A percentile compares a stretch with the other conserved stretches of the same genome.
Evolutionary conservation across 2,329 filamentous ascomycete genomes (phyloP).

Genomic region (Colletotrichum liriopes): DNA sequence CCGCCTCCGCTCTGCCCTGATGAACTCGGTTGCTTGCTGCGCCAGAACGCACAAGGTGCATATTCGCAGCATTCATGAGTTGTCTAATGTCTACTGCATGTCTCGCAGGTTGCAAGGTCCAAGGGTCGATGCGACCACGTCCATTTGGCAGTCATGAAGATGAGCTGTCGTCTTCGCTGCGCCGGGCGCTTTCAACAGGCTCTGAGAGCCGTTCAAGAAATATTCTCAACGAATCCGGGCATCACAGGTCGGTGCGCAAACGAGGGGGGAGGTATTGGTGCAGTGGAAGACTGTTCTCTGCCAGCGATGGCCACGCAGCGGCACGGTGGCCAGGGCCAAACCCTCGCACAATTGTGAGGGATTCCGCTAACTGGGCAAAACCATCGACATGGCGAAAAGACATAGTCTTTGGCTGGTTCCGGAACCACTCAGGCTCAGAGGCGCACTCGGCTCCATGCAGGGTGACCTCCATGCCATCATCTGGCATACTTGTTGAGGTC

Average conservation of each 20-base stretch:
- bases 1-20: slow-evolving; percentile 32
- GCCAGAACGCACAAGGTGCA: slow-evolving; percentile 36
- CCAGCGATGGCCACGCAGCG: slow-evolving; percentile 3
- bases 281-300: slow-evolving; percentile 14
- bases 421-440: slow-evolving; percentile 4
- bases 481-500: slow-evolving; percentile 36
- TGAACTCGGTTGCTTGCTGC: slow-evolving; percentile 28
- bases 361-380: slow-evolving; percentile 18
- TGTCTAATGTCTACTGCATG: slow-evolving; percentile 44
- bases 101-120: slow-evolving; percentile 42
- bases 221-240: neutral
- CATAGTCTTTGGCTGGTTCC: slow-evolving; percentile 1
- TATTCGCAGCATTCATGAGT: slow-evolving; percentile 42
- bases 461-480: slow-evolving; percentile 38
- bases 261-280: neutral
- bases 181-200: slow-evolving; percentile 4
- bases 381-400: slow-evolving; percentile 10
- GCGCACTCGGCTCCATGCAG: slow-evolving; percentile 29
- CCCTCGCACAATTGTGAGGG: slow-evolving; percentile 23
- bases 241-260: neutral
- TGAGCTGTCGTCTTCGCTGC: slow-evolving; percentile 36
- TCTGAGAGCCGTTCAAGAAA: neutral
- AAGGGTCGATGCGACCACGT: slow-evolving; percentile 37
- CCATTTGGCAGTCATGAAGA: slow-evolving; percentile 33
- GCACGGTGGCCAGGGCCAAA: slow-evolving; percentile 32